Conservation (phyloP, 2,329 filamentous ascomycete genomes). For the Hyphodiscus sp. region DNA sequence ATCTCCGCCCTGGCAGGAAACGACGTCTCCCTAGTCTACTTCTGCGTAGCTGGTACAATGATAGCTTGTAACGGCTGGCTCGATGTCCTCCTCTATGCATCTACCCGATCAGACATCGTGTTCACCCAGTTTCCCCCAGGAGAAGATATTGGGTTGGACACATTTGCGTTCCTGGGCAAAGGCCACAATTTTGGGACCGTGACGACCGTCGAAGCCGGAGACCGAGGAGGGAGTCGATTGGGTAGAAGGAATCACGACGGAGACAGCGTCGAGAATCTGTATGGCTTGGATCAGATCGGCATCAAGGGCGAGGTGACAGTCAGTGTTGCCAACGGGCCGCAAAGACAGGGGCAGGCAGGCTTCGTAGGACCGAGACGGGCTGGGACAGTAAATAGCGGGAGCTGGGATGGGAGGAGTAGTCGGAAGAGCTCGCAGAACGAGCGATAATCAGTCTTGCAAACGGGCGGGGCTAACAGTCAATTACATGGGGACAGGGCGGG, state of each 20-base stretch:
- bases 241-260: background rate
- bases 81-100: conserved; percentile 48
- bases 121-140: conserved; percentile 38
- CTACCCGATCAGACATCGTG: conserved; percentile 46
- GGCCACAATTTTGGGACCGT: conserved; percentile 12
- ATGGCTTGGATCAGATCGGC: conserved; percentile 20
- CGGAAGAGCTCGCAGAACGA: conserved; percentile 1
- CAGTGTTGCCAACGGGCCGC: conserved; percentile 5
- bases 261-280: conserved; percentile 20
- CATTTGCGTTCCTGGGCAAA: conserved; percentile 36
- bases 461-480: no score
- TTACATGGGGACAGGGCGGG: no score
- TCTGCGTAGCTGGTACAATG: conserved; percentile 52
- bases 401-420: conserved; percentile 7
- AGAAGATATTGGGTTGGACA: conserved; percentile 43
- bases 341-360: background rate
- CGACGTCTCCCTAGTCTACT: conserved; percentile 45
- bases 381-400: background rate
- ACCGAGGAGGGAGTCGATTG: background rate
- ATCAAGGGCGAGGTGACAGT: conserved; percentile 23
- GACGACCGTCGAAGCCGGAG: conserved; percentile 11
- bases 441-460: background rate
- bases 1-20: conserved; percentile 55
- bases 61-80: conserved; percentile 51
- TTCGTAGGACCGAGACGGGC: background rate